phyloP scores from a whole-genome alignment of 352 stramenopile species.

The Globisporangium alternatum region DNA sequence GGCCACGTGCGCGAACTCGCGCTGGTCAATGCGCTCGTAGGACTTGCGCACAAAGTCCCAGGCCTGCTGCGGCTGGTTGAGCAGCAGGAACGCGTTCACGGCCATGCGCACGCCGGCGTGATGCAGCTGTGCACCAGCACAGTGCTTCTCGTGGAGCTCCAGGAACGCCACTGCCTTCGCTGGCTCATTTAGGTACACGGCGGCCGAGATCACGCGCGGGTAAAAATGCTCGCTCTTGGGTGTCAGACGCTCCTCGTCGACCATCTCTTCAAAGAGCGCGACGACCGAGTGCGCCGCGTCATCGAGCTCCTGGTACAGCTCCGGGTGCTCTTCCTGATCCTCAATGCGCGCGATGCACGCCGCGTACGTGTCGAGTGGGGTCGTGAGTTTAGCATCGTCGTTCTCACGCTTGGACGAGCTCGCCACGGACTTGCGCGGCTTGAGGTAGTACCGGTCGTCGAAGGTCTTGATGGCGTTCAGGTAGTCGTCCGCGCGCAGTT shows the following conservation, averaged over 20 bases:
- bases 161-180: conserved; percentile 40
- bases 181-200: conserved; percentile 49
- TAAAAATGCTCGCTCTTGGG: conserved; percentile 34
- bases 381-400: conserved; percentile 18
- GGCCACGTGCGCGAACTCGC: conserved; percentile 24
- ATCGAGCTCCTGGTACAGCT: conserved; percentile 37
- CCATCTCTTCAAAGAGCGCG: conserved; percentile 62
- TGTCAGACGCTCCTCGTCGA: conserved; percentile 39
- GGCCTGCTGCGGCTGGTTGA: conserved; percentile 38
- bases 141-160: conserved; percentile 31
- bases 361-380: conserved; percentile 38
- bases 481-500: conserved; percentile 52
- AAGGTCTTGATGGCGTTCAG: conserved; percentile 44
- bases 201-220: conserved; percentile 49
- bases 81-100: conserved; percentile 51
- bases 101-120: conserved; percentile 42
- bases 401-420: conserved; percentile 16
- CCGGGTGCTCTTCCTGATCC: conserved; percentile 40
- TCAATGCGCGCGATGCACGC: conserved; percentile 39
- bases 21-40: conserved; percentile 23
- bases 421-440: neutral
- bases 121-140: conserved; percentile 23
- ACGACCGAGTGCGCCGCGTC: conserved; percentile 35
- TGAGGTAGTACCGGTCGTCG: conserved; percentile 46
- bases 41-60: conserved; percentile 37